phyloP scores from a whole-genome alignment of 139 green algal genomes.

The Dunaliella primolecta region DNA sequence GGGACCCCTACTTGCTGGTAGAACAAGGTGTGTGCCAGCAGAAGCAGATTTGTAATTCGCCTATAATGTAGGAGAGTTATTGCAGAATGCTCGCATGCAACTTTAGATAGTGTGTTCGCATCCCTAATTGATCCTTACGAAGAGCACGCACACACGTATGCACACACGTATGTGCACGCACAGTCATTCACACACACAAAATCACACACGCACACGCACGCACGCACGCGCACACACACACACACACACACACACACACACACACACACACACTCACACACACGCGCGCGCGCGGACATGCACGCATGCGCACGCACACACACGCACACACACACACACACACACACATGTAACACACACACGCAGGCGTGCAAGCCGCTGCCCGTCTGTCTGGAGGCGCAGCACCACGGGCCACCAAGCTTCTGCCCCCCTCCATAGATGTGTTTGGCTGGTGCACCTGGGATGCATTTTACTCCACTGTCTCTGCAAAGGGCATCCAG shows the following conservation, averaged over 20 bases:
- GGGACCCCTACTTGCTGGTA: slow-evolving; percentile 39
- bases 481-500: slow-evolving; percentile 69
- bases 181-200: neutral
- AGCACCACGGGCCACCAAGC: slow-evolving; percentile 36
- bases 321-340: neutral
- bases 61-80: too few relatives aligned
- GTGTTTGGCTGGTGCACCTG: slow-evolving; percentile 95
- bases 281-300: neutral
- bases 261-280: slow-evolving; percentile 18
- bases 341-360: neutral
- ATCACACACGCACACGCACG: too few relatives aligned
- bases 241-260: neutral
- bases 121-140: too few relatives aligned
- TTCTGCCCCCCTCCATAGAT: slow-evolving; percentile 75
- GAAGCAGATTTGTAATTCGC: too few relatives aligned
- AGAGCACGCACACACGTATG: neutral
- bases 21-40: slow-evolving; percentile 18
- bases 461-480: slow-evolving; percentile 94
- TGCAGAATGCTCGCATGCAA: too few relatives aligned
- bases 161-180: neutral
- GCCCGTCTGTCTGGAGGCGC: slow-evolving; percentile 67
- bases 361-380: slow-evolving; percentile 50
- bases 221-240: neutral
- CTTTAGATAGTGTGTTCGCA: too few relatives aligned
- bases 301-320: neutral